Evolutionary conservation across 2,329 filamentous ascomycete genomes (phyloP).

Genomic region (Penicillium sp.): DNA sequence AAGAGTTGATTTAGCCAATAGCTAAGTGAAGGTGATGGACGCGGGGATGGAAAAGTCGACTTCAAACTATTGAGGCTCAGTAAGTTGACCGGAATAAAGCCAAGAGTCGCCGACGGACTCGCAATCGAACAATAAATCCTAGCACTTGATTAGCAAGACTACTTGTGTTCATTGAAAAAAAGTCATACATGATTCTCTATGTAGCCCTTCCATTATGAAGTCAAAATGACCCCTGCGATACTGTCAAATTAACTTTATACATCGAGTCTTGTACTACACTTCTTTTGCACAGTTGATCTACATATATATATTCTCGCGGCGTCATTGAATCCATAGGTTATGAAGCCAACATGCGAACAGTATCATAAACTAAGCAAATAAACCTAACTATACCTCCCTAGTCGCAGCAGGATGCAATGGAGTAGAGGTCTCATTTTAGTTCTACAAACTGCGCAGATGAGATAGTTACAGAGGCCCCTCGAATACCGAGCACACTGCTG

Average conservation of each 20-base stretch:
- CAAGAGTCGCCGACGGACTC: not conserved
- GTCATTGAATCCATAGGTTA: not conserved
- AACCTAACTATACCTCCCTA: too few relatives aligned
- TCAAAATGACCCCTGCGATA: not conserved
- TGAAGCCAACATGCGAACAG: too few relatives aligned
- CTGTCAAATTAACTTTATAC: not conserved
- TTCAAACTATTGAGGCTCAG: not conserved
- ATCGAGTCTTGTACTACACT: not conserved
- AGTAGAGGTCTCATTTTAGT: too few relatives aligned
- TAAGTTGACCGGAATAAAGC: not conserved
- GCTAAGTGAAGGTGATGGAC: not conserved
- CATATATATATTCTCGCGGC: not conserved
- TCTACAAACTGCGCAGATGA: too few relatives aligned
- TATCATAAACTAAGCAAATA: too few relatives aligned
- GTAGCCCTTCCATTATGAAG: not conserved
- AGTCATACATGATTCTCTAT: not conserved
- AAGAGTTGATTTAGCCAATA: not conserved
- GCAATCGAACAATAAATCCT: not conserved
- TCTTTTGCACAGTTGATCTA: not conserved
- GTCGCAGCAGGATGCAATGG: too few relatives aligned
- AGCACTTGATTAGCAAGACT: too few relatives aligned
- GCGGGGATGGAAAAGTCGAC: not conserved
- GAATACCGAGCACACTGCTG: too few relatives aligned
- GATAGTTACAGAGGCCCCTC: too few relatives aligned
- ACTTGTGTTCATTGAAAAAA: too few relatives aligned